Percentiles rank a stretch among this genome's conserved stretches.
These are phyloP conservation scores for Cryphonectria japonica DNA, from an alignment of 2,329 filamentous ascomycete genomes.

Conservation along the genomic window DNA sequence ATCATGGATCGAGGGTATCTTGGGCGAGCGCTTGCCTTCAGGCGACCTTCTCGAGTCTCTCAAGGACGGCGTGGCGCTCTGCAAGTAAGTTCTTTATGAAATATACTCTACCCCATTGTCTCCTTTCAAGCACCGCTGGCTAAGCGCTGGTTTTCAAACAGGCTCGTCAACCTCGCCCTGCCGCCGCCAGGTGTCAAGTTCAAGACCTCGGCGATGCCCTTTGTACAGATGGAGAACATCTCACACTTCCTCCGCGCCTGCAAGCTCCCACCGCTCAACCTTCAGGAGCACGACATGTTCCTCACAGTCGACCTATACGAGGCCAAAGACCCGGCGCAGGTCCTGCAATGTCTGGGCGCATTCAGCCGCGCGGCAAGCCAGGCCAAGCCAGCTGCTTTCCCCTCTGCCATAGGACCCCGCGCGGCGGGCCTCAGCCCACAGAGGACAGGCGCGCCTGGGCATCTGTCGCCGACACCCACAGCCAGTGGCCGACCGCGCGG, in stretches of 20 bases:
- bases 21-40: constrained; percentile 73
- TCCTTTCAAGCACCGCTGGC: constrained; percentile 9
- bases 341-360: constrained; percentile 86
- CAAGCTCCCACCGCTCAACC: constrained; percentile 79
- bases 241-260: constrained; percentile 92
- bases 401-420: constrained; percentile 75
- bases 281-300: constrained; percentile 94
- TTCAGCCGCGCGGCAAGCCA: constrained; percentile 86
- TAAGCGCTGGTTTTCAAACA: constrained; percentile 40
- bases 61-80: constrained; percentile 89
- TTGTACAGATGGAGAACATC: constrained; percentile 99
- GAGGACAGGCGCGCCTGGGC: constrained; percentile 53
- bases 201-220: constrained; percentile 93
- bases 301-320: constrained; percentile 97
- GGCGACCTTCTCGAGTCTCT: constrained; percentile 82
- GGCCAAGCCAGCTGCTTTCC: constrained; percentile 74
- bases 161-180: constrained; percentile 79
- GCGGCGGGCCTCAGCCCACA: constrained; percentile 67
- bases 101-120: neutral
- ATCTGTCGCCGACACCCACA: constrained; percentile 50
- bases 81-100: constrained; percentile 67
- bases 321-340: constrained; percentile 92
- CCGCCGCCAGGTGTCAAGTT: constrained; percentile 82
- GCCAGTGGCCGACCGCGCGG: constrained; percentile 50
- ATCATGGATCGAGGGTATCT: constrained; percentile 80